Evolutionary conservation across 1,139 yeast species (phyloP).

Genomic region (Wickerhamomyces sp.): DNA sequence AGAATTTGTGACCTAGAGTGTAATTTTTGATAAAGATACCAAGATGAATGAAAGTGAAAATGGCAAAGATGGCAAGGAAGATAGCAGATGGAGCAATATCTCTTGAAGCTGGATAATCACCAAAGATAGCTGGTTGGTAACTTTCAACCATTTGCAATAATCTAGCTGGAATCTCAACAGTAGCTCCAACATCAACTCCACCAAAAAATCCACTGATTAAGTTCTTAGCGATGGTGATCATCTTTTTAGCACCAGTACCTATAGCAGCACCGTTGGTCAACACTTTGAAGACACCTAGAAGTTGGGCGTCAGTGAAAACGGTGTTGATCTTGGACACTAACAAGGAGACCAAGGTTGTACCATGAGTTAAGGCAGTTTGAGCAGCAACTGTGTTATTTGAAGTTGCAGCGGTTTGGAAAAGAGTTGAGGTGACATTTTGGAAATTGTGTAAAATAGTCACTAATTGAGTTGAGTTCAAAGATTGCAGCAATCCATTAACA

Average conservation of each 20-base stretch:
- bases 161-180: constrained; percentile 14
- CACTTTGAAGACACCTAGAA: constrained; percentile 20
- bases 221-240: constrained; percentile 14
- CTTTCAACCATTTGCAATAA: constrained; percentile 14
- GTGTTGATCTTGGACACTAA: constrained; percentile 14
- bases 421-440: constrained; percentile 19
- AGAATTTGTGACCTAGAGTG: constrained; percentile 61
- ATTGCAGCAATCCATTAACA: constrained; percentile 16
- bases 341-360: constrained; percentile 13
- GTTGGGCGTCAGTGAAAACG: constrained; percentile 19
- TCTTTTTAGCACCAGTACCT: constrained; percentile 24
- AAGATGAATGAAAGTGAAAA: constrained; percentile 45
- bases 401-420: constrained; percentile 14
- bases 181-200: constrained; percentile 4
- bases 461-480: constrained; percentile 18
- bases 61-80: constrained; percentile 50
- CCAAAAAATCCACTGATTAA: constrained; percentile 20
- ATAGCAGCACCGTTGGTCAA: constrained; percentile 22
- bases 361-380: constrained; percentile 7
- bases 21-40: constrained; percentile 45
- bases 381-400: constrained; percentile 6
- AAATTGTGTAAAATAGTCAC: constrained; percentile 13
- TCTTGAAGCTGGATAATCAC: constrained; percentile 50
- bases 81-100: constrained; percentile 64
- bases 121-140: constrained; percentile 45